Evolutionary conservation across 2,329 filamentous ascomycete species (phyloP).

Genomic region (Botrytis hyacinthi): DNA sequence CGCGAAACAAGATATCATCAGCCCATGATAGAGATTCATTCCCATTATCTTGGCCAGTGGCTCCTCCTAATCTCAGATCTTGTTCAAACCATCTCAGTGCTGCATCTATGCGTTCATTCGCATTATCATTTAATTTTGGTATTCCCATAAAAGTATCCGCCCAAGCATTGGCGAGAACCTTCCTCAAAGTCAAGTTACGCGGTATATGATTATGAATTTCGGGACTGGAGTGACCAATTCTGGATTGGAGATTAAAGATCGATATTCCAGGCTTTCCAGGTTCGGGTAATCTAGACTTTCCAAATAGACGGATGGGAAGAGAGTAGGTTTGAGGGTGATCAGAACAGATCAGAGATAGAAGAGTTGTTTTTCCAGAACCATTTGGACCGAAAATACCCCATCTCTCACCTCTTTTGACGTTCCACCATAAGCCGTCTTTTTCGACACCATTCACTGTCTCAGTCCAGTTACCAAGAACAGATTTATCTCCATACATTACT

Average conservation of each 20-base stretch:
- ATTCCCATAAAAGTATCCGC: slow-evolving; percentile 78
- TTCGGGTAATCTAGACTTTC: slow-evolving; percentile 73
- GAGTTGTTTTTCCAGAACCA: slow-evolving; percentile 91
- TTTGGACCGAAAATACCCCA: slow-evolving; percentile 95
- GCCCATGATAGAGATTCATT: slow-evolving; percentile 57
- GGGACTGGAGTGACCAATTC: slow-evolving; percentile 89
- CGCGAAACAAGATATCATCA: slow-evolving; percentile 64
- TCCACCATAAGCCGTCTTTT: slow-evolving; percentile 73
- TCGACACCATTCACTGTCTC: slow-evolving; percentile 50
- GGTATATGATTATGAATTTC: slow-evolving; percentile 95
- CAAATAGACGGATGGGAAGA: slow-evolving; percentile 82
- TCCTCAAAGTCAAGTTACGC: slow-evolving; percentile 67
- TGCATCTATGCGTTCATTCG: slow-evolving; percentile 61
- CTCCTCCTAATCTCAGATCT: slow-evolving; percentile 59
- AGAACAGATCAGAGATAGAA: slow-evolving; percentile 88
- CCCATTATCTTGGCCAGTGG: slow-evolving; percentile 27
- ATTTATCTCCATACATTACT: slow-evolving; percentile 75
- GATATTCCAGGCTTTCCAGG: slow-evolving; percentile 68
- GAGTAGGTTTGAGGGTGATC: slow-evolving; percentile 96
- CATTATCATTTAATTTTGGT: slow-evolving; percentile 60
- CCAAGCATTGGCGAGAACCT: slow-evolving; percentile 82
- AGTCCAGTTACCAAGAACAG: slow-evolving; percentile 78
- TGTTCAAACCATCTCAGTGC: slow-evolving; percentile 73
- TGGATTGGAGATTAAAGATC: slow-evolving; percentile 86
- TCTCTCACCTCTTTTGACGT: slow-evolving; percentile 75